Evolutionary conservation across 2,329 filamentous ascomycete genomes (phyloP).

Genomic region (Karstenula rhodostoma): DNA sequence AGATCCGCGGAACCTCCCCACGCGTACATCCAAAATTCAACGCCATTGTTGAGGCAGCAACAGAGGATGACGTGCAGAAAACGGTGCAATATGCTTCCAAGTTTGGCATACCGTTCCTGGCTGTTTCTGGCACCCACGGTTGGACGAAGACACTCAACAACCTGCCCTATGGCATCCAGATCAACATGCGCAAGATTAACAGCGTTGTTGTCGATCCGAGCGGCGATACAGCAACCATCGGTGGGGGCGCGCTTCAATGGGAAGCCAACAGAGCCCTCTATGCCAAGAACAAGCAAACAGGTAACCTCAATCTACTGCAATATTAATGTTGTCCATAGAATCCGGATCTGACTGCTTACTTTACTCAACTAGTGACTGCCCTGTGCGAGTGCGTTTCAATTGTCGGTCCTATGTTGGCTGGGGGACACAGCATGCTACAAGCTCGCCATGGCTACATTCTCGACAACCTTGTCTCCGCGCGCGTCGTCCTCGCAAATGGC

Average conservation of each 20-base stretch:
- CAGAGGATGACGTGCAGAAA: slow-evolving; percentile 26
- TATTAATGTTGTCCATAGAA: background rate
- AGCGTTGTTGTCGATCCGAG: slow-evolving; percentile 27
- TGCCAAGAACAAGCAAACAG: slow-evolving; percentile 39
- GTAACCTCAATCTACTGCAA: slow-evolving; percentile 20
- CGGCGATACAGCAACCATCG: slow-evolving; percentile 37
- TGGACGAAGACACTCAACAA: slow-evolving; percentile 35
- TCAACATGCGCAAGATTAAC: slow-evolving; percentile 44
- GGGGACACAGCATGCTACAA: slow-evolving; percentile 60
- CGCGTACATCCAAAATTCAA: slow-evolving; percentile 26
- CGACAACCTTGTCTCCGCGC: slow-evolving; percentile 27
- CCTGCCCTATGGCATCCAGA: slow-evolving; percentile 38
- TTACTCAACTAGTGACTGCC: slow-evolving; percentile 22
- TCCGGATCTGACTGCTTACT: slow-evolving; percentile 4
- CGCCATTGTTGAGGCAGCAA: slow-evolving; percentile 27
- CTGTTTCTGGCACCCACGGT: slow-evolving; percentile 46
- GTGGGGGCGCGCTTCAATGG: slow-evolving; percentile 35
- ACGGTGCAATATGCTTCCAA: slow-evolving; percentile 21
- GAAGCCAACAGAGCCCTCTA: slow-evolving; percentile 38
- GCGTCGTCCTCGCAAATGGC: slow-evolving; percentile 28
- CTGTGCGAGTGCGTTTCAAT: slow-evolving; percentile 54
- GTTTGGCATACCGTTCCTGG: slow-evolving; percentile 47
- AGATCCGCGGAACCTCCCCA: slow-evolving; percentile 28
- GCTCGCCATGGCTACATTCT: slow-evolving; percentile 20
- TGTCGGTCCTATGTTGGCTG: slow-evolving; percentile 64